Evolutionary conservation across 345 rosid genomes (phyloP), one percentile per base, ranked within the genome.

Genomic region (Punica granatum): DNA sequence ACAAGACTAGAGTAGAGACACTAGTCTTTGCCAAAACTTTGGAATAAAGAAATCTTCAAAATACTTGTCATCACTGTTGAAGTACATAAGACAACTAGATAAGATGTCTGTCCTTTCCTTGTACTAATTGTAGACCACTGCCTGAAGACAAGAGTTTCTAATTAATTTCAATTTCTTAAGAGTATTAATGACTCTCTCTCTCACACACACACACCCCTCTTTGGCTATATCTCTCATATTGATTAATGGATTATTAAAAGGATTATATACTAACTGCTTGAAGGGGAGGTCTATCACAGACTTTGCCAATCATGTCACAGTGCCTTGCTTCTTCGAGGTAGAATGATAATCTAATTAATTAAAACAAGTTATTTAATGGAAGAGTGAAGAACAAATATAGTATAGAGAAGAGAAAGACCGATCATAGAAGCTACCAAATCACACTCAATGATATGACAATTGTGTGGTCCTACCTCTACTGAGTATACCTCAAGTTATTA

Each of bases 401-500:
- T 36, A 6, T 42, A n/a, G n/a, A 11, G 31, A 41, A 37, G 51
- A 25, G 15, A 7, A 64, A 64, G 48, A n/a, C 51, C 15, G 48
- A 11, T 37, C 19, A 16, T 39, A 26, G 16, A 64, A 64, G 67
- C 33, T 35, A 64, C 30, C 41, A 13, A 28, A 14, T 13, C 15
- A 64, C 31, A 64, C 43, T 64, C 41, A 11, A 36, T 64, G 18
- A 21, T n/a, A n/a, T n/a, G 19, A 28, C 41, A 21, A 64, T 7
- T n/a, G 21, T n/a, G 39, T 11, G 64, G 64, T 60, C 64, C 64
- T 37, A 11, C 5, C 41, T 4, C 41, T 11, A 4, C 41, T 53
- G 60, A 53, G 60, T 53, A 53, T 2, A 53, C 60, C 60, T 53
- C 60, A 53, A 53, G 60, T 53, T 53, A 53, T n/a, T 8, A 53